Evolutionary conservation across 805 yeast genomes (phyloP), one percentile per base, ranked within the genome.

Genomic region (Zygotorulaspora chibaensis): DNA sequence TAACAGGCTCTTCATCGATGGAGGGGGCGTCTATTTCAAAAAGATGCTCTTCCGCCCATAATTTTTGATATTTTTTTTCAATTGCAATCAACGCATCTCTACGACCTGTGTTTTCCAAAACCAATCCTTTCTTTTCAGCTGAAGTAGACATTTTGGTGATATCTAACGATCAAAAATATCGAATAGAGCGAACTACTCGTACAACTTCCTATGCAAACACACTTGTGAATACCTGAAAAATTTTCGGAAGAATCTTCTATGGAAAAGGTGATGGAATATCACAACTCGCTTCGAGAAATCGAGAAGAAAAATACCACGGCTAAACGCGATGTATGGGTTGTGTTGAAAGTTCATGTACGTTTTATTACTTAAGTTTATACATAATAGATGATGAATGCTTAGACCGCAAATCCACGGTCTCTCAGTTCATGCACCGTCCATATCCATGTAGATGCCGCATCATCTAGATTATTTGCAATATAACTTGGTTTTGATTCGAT

Each of bases 1-100:
- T 73, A 35, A 73, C 70, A n/a, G 77, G 73, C 46, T 68, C 73
- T 57, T 86, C 95, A 40, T 80, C 84, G 38, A 78, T 57, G 16
- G 84, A 68, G 40, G 98, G 98, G 12, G 98, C 96, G 65, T 93
- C 81, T 48, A 85, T 76, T 66, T 93, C 96, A 62, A 90, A 90
- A 26, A 80, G 72, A 62, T 87, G 84, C 52, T 87, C 95, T 23
- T 87, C 90, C 27, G 79, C 77, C 99, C 99, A 93, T 34, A 79
- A 60, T 59, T 80, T 70, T 71, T 90, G 96, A 69, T 87, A 90
- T 67, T 83, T 84, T 69, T 85, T 81, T 68, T 93, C 99, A 59
- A 87, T 83, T 27, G 75, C 95, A 53, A 88, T 84, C 58, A 93
- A 79, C 45, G 91, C 81, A 76, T 93, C 99, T 73, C 99, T 84